A percentile compares a stretch with the other conserved stretches of the same genome.
These are phyloP conservation scores for Micromonas pusilla DNA, from an alignment of 139 green algal species.

Conservation along the genomic window DNA sequence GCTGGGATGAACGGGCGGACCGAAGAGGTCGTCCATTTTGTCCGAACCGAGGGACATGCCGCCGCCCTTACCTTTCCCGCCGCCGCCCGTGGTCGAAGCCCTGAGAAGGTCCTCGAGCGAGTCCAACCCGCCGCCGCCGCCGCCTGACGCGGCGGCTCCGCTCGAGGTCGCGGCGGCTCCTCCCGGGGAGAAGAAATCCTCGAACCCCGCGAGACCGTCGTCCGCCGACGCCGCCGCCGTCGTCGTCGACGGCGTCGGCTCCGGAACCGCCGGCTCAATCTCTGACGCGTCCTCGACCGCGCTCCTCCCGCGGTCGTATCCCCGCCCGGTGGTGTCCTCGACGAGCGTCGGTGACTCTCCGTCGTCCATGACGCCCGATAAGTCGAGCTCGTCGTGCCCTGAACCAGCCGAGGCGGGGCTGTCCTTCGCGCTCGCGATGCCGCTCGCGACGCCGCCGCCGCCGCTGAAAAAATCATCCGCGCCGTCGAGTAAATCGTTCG, in stretches of 20 bases:
- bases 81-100: slow-evolving; percentile 3
- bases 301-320: too few relatives aligned
- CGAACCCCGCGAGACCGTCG: neutral
- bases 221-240: neutral
- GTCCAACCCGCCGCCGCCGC: neutral
- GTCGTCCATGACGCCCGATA: too few relatives aligned
- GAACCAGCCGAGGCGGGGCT: neutral
- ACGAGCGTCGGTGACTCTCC: too few relatives aligned
- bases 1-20: neutral
- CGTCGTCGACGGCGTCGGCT: neutral
- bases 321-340: too few relatives aligned
- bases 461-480: slow-evolving; percentile 12
- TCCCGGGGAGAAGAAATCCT: neutral
- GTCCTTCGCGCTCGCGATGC: neutral
- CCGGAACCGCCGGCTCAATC: neutral
- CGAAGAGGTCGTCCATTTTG: neutral
- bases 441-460: neutral
- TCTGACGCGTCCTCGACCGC: neutral
- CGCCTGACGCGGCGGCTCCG: neutral
- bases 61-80: neutral
- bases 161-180: too few relatives aligned
- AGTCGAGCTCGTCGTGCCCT: too few relatives aligned
- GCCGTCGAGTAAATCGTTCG: too few relatives aligned
- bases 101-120: neutral
- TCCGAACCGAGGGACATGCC: neutral